Conservation (phyloP, 306 rosid species). For the Corylus avellana region DNA sequence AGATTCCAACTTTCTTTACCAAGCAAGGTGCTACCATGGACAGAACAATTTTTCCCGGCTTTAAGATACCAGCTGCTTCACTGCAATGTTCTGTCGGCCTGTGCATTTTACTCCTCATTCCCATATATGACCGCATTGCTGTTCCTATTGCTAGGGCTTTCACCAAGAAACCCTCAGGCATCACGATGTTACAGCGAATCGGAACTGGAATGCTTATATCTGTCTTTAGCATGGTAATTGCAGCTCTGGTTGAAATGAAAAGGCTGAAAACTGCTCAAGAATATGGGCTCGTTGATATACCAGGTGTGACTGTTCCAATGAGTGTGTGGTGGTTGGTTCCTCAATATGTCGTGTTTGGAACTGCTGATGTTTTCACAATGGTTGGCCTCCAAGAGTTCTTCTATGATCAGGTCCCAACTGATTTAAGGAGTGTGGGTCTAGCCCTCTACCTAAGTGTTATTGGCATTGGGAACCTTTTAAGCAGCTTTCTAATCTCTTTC, state of each 20-base stretch:
- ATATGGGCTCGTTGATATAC: constrained; percentile 49
- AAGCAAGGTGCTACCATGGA: constrained; percentile 65
- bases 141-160: constrained; percentile 54
- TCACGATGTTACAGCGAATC: constrained; percentile 68
- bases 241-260: constrained; percentile 58
- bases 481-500: constrained; percentile 55
- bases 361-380: constrained; percentile 57
- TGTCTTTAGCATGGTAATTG: constrained; percentile 34
- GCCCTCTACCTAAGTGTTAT: constrained; percentile 59
- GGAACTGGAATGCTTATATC: constrained; percentile 64
- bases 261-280: constrained; percentile 63
- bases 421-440: constrained; percentile 65
- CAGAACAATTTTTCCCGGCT: constrained; percentile 42
- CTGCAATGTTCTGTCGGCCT: constrained; percentile 45
- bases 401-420: constrained; percentile 70
- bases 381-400: constrained; percentile 82
- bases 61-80: constrained; percentile 59
- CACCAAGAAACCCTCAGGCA: constrained; percentile 58
- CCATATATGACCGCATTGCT: constrained; percentile 56
- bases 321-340: constrained; percentile 80
- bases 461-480: constrained; percentile 65
- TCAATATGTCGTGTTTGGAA: constrained; percentile 57
- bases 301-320: constrained; percentile 59
- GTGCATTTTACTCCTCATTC: constrained; percentile 35
- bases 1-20: constrained; percentile 49